Conservation (phyloP, 345 rosid genomes). For the Sonneratia caseolaris region DNA sequence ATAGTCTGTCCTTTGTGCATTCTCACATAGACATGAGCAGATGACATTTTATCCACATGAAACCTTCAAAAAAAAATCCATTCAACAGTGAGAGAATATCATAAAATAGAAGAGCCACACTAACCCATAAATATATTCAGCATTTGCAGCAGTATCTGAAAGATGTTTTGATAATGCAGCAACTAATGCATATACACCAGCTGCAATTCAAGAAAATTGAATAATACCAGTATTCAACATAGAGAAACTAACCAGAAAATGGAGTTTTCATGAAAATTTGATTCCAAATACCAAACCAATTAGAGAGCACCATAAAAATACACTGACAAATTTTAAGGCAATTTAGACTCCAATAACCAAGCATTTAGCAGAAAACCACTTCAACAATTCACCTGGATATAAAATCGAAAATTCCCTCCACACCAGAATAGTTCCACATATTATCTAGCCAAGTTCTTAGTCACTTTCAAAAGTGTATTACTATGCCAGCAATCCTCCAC, state of each 20-base stretch:
- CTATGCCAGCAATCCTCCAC: no score
- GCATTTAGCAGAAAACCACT: not conserved
- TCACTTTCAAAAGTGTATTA: not conserved
- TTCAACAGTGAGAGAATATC: not conserved
- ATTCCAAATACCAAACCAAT: not conserved
- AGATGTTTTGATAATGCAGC: not conserved
- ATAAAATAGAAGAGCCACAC: not conserved
- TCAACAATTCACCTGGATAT: not conserved
- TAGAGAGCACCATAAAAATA: not conserved
- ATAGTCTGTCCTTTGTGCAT: constrained; percentile 77
- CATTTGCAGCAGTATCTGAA: not conserved
- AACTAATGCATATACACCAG: not conserved
- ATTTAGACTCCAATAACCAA: not conserved
- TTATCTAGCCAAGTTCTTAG: not conserved
- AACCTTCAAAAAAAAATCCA: constrained; percentile 44
- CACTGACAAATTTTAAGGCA: not conserved
- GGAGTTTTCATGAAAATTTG: not conserved
- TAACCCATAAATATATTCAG: no score
- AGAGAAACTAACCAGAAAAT: not conserved
- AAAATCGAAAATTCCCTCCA: not conserved
- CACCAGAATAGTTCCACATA: not conserved
- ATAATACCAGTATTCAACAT: no score
- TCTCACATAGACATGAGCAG: constrained; percentile 94
- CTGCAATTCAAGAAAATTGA: no score
- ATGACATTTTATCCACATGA: constrained; percentile 98